Base-by-base conservation (phyloP, 148 eudicot genomes). In the Camellia lanceoleosa region DNA sequence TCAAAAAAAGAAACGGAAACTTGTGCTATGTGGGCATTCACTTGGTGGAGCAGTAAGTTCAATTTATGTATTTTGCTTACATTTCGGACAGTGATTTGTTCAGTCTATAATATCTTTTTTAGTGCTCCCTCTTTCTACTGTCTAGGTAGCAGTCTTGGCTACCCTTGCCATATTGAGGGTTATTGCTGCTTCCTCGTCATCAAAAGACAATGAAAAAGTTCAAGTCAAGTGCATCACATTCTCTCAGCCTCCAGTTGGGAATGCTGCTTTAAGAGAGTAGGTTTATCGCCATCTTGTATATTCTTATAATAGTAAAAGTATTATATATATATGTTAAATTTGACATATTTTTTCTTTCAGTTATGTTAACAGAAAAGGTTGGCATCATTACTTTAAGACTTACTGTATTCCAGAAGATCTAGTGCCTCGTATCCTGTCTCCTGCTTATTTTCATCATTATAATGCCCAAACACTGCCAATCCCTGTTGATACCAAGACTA, bases 241-340 rank as follows among this genome's bases (percentile, higher is more conserved):
- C 80, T 96, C 99, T 83, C 99, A 96, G 91, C 99, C 99, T 70
- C 97, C 99, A 19, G 99, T 96, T 58, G 99, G 99, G 77, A 96
- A 96, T 94, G 95, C 99, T 61, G 95, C 97, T 81, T 91, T 96
- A 67, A 88, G 92, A 90, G 98, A 96, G 99, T 96, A 86, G 58
- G 97, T 83, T 77, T 64, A 61, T 46, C 74, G 69, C 58, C 56
- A 56, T 61, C 44, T 23, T 78, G 58, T 59, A 7, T 75, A 51
- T 69, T 71, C 16, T 43, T 47, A 9, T 64, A 62, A 18, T 46
- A 11, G 56, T 43, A 49, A 19, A 42, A 5, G 38, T 30, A 30
- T 30, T 30, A 30, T 63, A 67, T 67, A 0, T 47, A 43, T 73
- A 30, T 42, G 58, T 5, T 4, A 41, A 54, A 12, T 41, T 60